These are phyloP conservation scores for Bimuria novae-zelandiae DNA, from an alignment of 2,329 filamentous ascomycete species.

Conservation along the genomic window DNA sequence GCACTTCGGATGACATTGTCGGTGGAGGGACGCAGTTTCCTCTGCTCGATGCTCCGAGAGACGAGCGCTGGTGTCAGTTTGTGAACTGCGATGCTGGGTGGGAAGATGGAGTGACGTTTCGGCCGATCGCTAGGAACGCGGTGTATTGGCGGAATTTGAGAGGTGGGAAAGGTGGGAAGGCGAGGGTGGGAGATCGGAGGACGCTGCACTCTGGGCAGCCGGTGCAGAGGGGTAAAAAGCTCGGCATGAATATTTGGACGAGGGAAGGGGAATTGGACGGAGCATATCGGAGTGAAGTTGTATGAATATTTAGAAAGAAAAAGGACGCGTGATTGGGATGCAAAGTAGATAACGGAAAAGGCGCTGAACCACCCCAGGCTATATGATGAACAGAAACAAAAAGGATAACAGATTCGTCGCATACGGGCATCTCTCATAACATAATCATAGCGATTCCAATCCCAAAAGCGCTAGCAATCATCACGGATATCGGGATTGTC, in stretches of 20 bases:
- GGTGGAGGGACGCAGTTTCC: slow-evolving; percentile 66
- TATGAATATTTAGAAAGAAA: slow-evolving; percentile 1
- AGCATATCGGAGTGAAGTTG: slow-evolving; percentile 21
- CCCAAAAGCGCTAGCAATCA: slow-evolving; percentile 22
- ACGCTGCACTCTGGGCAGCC: slow-evolving; percentile 60
- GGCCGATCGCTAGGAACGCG: slow-evolving; percentile 59
- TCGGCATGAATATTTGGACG: slow-evolving; percentile 43
- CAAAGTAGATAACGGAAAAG: too few relatives aligned
- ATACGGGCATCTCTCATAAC: not conserved
- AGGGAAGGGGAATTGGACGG: slow-evolving; percentile 22
- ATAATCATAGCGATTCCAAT: not conserved
- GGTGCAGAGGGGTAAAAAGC: slow-evolving; percentile 58
- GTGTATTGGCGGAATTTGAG: slow-evolving; percentile 65
- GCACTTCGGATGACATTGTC: slow-evolving; percentile 46
- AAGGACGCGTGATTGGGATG: too few relatives aligned
- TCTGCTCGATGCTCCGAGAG: slow-evolving; percentile 50
- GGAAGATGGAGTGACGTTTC: slow-evolving; percentile 58
- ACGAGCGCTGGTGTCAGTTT: slow-evolving; percentile 58
- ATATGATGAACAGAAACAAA: not conserved
- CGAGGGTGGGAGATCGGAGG: slow-evolving; percentile 55
- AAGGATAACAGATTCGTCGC: not conserved
- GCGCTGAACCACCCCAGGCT: not conserved
- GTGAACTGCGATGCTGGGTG: slow-evolving; percentile 54
- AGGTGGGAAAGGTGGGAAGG: slow-evolving; percentile 51
- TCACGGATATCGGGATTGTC: slow-evolving; percentile 33